Evolutionary conservation across 2,329 filamentous ascomycete species (phyloP).

Genomic region (Fusarium napiforme): DNA sequence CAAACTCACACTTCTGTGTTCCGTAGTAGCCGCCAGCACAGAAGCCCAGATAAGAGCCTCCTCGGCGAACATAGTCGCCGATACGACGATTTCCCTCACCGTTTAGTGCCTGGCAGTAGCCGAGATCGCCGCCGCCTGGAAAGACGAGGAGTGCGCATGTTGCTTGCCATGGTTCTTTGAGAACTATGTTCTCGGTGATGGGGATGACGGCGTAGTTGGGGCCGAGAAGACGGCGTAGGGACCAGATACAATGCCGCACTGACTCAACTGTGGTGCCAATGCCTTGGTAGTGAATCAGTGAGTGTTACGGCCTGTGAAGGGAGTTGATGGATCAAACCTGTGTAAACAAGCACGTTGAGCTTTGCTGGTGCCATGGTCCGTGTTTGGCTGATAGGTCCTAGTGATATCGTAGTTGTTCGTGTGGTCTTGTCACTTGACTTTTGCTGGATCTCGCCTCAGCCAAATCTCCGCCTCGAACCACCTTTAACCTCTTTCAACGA

Average conservation of each 20-base stretch:
- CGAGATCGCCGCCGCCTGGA: conserved; percentile 92
- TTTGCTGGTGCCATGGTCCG: conserved; percentile 71
- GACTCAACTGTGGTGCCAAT: conserved; percentile 88
- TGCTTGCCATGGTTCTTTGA: conserved; percentile 91
- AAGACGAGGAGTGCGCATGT: conserved; percentile 91
- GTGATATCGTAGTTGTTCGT: background rate
- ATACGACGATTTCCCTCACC: conserved; percentile 89
- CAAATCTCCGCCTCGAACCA: conserved; percentile 42
- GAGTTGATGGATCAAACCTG: conserved; percentile 66
- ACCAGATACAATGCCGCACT: conserved; percentile 88
- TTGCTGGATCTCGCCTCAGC: conserved; percentile 32
- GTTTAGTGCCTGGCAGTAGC: conserved; percentile 89
- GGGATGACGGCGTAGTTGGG: conserved; percentile 94
- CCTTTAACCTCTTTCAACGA: conserved; percentile 26
- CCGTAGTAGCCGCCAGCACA: conserved; percentile 97
- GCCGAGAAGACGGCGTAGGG: conserved; percentile 84
- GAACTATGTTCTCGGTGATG: conserved; percentile 78
- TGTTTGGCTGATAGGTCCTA: background rate
- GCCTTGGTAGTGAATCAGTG: conserved; percentile 60
- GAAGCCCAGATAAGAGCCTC: conserved; percentile 88
- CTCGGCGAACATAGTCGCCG: conserved; percentile 83
- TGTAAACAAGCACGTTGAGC: conserved; percentile 94
- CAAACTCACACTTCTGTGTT: conserved; percentile 84
- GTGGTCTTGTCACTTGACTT: conserved; percentile 39
- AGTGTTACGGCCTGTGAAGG: background rate